Conservation (phyloP, 768 basidiomycete genomes). For the Calvatia gigantea region DNA sequence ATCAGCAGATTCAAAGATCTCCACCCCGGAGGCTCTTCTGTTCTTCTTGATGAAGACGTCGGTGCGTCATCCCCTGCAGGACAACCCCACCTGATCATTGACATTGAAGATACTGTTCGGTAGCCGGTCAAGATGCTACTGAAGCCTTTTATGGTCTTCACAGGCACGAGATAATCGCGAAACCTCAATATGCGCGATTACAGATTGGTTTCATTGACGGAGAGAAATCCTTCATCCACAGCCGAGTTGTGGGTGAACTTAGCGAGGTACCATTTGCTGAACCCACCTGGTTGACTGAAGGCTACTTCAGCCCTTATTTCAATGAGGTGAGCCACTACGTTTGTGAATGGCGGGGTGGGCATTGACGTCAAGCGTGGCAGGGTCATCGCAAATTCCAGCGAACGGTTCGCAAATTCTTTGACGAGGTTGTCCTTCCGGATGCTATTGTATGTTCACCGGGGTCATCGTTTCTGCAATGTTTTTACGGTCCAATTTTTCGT, state of each 20-base stretch:
- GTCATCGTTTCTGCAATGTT: too few species aligned
- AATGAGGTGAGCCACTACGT: conserved; percentile 49
- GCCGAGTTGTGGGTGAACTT: conserved; percentile 56
- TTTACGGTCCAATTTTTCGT: too few species aligned
- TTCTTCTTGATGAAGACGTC: conserved; percentile 73
- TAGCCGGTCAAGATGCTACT: conserved; percentile 87
- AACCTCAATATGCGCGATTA: conserved; percentile 73
- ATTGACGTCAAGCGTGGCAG: conserved; percentile 26
- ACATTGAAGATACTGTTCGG: neutral
- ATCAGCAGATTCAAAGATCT: conserved; percentile 75
- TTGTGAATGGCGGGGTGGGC: conserved; percentile 12
- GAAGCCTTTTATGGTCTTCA: conserved; percentile 92
- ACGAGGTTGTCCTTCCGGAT: conserved; percentile 63
- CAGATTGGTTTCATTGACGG: conserved; percentile 73
- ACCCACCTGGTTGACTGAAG: conserved; percentile 70
- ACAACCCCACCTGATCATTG: neutral
- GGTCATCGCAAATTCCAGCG: conserved; percentile 60
- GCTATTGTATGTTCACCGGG: conserved; percentile 32
- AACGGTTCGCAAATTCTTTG: conserved; percentile 67
- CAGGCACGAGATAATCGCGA: conserved; percentile 78
- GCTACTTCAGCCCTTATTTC: conserved; percentile 77
- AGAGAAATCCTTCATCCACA: conserved; percentile 56
- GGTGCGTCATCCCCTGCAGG: conserved; percentile 39
- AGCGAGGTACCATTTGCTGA: conserved; percentile 89
- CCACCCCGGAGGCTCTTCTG: conserved; percentile 84